Conservation (phyloP, 2,329 filamentous ascomycete genomes). For the Amesomyces nigricolor region DNA sequence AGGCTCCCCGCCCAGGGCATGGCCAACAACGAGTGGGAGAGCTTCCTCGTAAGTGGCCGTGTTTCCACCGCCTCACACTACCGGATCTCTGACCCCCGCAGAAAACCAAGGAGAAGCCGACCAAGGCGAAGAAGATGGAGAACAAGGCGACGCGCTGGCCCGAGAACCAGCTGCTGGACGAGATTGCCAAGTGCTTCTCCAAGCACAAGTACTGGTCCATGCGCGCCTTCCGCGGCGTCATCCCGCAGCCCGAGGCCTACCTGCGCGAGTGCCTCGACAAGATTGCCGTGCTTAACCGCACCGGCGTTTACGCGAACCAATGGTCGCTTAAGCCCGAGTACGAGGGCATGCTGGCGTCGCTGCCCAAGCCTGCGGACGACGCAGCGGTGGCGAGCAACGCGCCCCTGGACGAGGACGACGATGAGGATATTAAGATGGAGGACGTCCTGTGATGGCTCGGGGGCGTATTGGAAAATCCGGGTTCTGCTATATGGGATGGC, state of each 20-base stretch:
- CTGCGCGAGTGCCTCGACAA: constrained; percentile 79
- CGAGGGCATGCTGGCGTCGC: constrained; percentile 26
- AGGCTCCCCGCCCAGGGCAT: constrained; percentile 18
- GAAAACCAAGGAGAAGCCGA: constrained; percentile 47
- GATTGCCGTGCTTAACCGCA: constrained; percentile 76
- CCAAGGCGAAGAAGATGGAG: constrained; percentile 59
- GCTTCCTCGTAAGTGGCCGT: constrained; percentile 51
- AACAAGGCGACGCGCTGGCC: constrained; percentile 89
- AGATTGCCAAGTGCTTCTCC: constrained; percentile 76
- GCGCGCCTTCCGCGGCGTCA: constrained; percentile 69
- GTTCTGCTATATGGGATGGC: not conserved
- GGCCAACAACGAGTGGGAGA: constrained; percentile 38
- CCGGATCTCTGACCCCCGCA: constrained; percentile 27
- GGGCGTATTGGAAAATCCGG: not conserved
- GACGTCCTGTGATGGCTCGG: constrained; percentile 47
- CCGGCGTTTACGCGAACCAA: constrained; percentile 76
- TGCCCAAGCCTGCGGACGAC: constrained; percentile 47
- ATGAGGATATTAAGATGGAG: constrained; percentile 69
- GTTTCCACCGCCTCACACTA: not conserved
- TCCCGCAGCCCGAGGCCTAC: constrained; percentile 89
- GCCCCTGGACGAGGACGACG: constrained; percentile 56
- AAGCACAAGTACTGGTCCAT: constrained; percentile 92
- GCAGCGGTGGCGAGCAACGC: constrained; percentile 46
- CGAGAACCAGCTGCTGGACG: constrained; percentile 79
- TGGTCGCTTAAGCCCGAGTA: constrained; percentile 77